Evolutionary conservation across 169 alveolate genomes (phyloP).

Genomic region (Nephromyces sp.): DNA sequence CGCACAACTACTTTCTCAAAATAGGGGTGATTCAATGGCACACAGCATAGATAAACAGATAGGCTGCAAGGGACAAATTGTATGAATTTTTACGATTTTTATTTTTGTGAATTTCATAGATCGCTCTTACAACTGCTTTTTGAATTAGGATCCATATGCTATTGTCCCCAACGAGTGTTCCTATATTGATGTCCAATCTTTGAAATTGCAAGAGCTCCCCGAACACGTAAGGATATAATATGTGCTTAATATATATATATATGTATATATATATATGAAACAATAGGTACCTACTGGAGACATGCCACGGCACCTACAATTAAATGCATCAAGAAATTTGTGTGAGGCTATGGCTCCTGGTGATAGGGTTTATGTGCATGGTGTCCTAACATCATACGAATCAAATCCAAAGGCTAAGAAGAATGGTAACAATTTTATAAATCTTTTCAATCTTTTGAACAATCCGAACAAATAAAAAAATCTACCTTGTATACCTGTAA

Average conservation of each 20-base stretch:
- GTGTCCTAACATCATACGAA: constrained; percentile 56
- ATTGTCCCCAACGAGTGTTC: constrained; percentile 87
- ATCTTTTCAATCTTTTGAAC: too few relatives aligned
- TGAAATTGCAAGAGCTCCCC: constrained; percentile 96
- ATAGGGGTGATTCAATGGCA: not conserved
- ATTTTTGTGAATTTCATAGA: too few relatives aligned
- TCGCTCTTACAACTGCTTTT: too few relatives aligned
- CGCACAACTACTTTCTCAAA: not conserved
- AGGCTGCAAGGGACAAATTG: not conserved
- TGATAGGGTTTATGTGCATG: constrained; percentile 87
- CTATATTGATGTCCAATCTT: constrained; percentile 86
- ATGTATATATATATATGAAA: not conserved
- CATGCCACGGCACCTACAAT: constrained; percentile 77
- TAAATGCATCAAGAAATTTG: constrained; percentile 75
- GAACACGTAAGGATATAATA: constrained; percentile 85
- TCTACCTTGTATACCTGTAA: too few relatives aligned
- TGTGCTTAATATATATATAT: too few relatives aligned
- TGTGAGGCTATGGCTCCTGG: constrained; percentile 94
- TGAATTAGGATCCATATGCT: constrained; percentile 58
- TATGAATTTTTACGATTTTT: not conserved
- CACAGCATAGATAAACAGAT: not conserved
- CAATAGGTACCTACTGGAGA: constrained; percentile 71
- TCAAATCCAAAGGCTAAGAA: constrained; percentile 23
- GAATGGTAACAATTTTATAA: too few relatives aligned
- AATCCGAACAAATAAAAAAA: too few relatives aligned